Evolutionary conservation across 371 early-diverging fungal species (phyloP).

Genomic region (Chytridium lagenaria): DNA sequence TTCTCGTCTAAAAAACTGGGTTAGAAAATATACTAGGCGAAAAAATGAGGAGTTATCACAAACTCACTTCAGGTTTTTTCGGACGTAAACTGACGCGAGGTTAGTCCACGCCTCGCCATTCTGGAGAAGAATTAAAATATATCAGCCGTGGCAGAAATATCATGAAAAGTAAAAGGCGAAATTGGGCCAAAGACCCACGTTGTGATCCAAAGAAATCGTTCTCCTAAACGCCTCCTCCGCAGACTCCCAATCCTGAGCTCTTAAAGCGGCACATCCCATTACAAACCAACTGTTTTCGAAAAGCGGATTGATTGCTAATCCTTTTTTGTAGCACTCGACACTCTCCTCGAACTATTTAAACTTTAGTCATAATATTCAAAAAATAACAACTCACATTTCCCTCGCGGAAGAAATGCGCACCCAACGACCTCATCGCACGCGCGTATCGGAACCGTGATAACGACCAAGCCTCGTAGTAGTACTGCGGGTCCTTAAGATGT

Average conservation of each 20-base stretch:
- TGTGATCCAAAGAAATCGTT: conserved; percentile 71
- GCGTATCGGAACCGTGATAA: conserved; percentile 79
- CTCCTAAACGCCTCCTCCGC: conserved; percentile 80
- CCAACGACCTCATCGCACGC: conserved; percentile 93
- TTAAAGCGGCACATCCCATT: conserved; percentile 93
- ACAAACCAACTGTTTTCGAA: conserved; percentile 96
- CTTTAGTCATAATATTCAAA: neutral
- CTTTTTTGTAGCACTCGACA: conserved; percentile 57
- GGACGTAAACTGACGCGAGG: conserved; percentile 82
- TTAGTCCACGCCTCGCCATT: conserved; percentile 98
- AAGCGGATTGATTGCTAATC: conserved; percentile 90
- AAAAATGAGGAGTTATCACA: neutral
- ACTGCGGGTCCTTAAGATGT: conserved; percentile 78
- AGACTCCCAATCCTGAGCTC: conserved; percentile 74
- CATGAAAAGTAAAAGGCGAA: neutral
- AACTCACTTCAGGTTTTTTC: conserved; percentile 56
- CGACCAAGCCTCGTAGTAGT: conserved; percentile 90
- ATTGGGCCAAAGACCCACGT: conserved; percentile 44
- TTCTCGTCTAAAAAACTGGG: conserved; percentile 56
- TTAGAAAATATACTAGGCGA: neutral
- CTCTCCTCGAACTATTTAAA: conserved; percentile 48
- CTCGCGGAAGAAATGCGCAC: conserved; percentile 75
- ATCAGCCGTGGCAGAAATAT: too few relatives aligned
- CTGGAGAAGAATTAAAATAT: too few relatives aligned
- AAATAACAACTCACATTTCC: conserved; percentile 48